These are phyloP conservation scores for Dysphania ambrosioides DNA, from an alignment of 148 eudicot genomes.

Conservation along the genomic window DNA sequence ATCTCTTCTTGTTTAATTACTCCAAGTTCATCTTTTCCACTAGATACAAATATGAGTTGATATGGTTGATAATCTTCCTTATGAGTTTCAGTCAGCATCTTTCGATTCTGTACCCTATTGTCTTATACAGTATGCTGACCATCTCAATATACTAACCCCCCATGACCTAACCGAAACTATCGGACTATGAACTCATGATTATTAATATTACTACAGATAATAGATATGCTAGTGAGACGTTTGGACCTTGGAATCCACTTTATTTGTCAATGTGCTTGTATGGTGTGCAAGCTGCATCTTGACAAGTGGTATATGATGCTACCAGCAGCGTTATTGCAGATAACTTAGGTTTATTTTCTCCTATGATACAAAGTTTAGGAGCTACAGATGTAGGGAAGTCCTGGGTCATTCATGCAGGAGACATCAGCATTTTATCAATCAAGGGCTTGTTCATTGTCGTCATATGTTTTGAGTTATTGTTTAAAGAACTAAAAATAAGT, in stretches of 20 bases:
- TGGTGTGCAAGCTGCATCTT: neutral
- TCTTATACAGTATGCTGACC: neutral
- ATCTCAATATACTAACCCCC: neutral
- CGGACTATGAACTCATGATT: too few relatives aligned
- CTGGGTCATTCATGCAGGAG: neutral
- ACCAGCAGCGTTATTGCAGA: neutral
- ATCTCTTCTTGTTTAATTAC: neutral
- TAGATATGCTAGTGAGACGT: too few relatives aligned
- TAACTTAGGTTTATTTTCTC: neutral
- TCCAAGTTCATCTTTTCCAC: slow-evolving; percentile 2
- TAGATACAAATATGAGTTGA: neutral
- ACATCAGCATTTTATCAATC: neutral
- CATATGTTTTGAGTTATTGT: too few relatives aligned
- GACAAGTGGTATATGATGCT: neutral
- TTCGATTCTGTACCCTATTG: too few relatives aligned
- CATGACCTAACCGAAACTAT: too few relatives aligned
- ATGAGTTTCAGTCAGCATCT: too few relatives aligned
- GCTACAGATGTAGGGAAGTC: neutral
- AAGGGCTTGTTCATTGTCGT: neutral
- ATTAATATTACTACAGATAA: too few relatives aligned
- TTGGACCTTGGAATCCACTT: too few relatives aligned
- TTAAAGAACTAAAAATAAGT: too few relatives aligned
- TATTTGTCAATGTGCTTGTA: too few relatives aligned
- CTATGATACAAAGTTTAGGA: neutral
- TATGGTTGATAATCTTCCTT: too few relatives aligned